Base-by-base conservation (phyloP, 768 basidiomycete genomes). In the Lactarius vividus region DNA sequence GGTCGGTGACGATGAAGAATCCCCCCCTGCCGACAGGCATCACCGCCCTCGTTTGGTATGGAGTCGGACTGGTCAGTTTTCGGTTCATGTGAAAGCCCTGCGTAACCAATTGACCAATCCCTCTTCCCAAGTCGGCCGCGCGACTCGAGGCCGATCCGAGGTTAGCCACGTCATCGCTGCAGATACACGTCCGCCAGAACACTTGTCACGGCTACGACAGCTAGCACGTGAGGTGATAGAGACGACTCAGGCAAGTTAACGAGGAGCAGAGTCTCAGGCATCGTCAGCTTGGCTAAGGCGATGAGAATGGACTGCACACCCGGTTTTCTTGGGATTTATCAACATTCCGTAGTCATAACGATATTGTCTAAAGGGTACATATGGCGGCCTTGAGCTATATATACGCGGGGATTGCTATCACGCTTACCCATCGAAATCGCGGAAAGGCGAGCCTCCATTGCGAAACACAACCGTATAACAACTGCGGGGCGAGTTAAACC, bases 21-120 rank as follows among this genome's bases (percentile, higher is more conserved):
- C 83, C 33, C 82, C 80, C 10, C 76, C 77, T n/a, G 20, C 81
- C 79, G 0, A 74, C 78, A 6, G 84, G 83, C 5, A 76, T 91
- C 35, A 82, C 82, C 18, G 78, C 89, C 44, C 79, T 91, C 33
- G 89, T 91, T 8, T 94, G 92, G 93, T 87, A 85, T 74, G 92
- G 92, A 4, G 83, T 92, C 40, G 92, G 93, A 73, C 80, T 91
- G 54, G 92, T 94, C 69, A 53, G 87, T 56, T 56, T 8, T 53
- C 7, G 8, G 9, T 26, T 5, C 13, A 8, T 15, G 9, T 16
- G 26, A 16, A n/a, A 20, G 29, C 11, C 3, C 15, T 20, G 16
- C 13, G 16, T 26, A 0, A 31, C 20, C 4, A 33, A 29, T 39
- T 20, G 54, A 40, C 33, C 29, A 31, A 37, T n/a, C n/a, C n/a